Percentiles rank a stretch among this genome's conserved stretches.
These are phyloP conservation scores for Crithidia thermophila DNA, from an alignment of 208 protist genomes.

Conservation along the genomic window DNA sequence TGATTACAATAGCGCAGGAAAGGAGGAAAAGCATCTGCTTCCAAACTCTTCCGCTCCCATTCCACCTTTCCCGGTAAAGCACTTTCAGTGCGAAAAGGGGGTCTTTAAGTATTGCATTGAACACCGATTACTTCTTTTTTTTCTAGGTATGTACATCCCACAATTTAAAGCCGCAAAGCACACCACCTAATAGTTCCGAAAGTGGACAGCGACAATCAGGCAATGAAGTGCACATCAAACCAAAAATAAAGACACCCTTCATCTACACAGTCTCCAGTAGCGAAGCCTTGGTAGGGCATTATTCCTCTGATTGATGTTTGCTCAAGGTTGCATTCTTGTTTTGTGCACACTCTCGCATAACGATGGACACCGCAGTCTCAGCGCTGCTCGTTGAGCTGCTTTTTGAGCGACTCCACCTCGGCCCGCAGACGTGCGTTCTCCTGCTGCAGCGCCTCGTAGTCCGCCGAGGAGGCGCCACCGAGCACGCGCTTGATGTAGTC, in stretches of 20 bases:
- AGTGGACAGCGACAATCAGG: neutral
- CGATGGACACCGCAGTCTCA: neutral
- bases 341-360: too few species aligned
- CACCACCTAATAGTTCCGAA: neutral
- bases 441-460: constrained; percentile 87
- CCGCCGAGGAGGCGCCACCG: constrained; percentile 86
- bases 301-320: too few species aligned
- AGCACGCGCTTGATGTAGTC: constrained; percentile 94
- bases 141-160: neutral
- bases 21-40: too few species aligned
- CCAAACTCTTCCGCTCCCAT: too few species aligned
- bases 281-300: too few species aligned
- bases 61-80: too few species aligned
- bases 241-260: neutral
- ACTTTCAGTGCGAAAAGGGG: too few species aligned
- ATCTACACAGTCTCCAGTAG: too few species aligned
- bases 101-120: too few species aligned
- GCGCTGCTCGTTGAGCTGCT: constrained; percentile 59
- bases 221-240: neutral
- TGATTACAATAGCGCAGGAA: too few species aligned
- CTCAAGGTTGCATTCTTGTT: too few species aligned
- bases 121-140: too few species aligned
- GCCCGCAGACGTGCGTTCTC: constrained; percentile 85
- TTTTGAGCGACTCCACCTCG: constrained; percentile 83
- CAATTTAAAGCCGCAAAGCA: neutral